Evolutionary conservation across 129 eudicot genomes (phyloP).

Genomic region (Pulicaria dysenterica): DNA sequence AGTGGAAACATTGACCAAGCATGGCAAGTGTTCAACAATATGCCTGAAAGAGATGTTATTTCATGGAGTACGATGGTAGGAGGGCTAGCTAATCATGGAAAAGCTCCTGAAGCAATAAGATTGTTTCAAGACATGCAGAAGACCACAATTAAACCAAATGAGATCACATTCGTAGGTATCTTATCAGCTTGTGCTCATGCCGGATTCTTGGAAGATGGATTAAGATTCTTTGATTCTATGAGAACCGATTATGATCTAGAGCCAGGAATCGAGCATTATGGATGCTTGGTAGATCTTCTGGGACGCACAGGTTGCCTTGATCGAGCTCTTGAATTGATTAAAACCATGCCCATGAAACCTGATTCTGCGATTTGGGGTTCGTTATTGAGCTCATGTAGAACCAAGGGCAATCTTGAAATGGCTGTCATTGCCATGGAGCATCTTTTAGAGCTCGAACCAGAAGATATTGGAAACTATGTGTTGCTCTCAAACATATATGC

Average conservation of each 20-base stretch:
- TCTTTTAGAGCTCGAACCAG: conserved; percentile 14
- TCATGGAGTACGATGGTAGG: conserved; percentile 7
- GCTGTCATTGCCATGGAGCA: conserved; percentile 12
- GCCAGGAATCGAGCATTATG: conserved; percentile 12
- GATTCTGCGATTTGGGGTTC: conserved; percentile 12
- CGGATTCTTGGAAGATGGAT: conserved; percentile 1
- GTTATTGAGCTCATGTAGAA: conserved; percentile 9
- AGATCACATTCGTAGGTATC: conserved; percentile 12
- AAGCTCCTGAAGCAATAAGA: background rate
- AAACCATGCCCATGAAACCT: conserved; percentile 7
- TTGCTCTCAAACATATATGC: conserved; percentile 12
- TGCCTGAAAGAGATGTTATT: conserved; percentile 15
- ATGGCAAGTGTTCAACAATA: conserved; percentile 8
- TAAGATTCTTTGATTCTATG: conserved; percentile 11
- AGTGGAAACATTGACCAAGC: conserved; percentile 6
- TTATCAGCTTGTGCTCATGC: conserved; percentile 5
- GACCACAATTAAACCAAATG: background rate
- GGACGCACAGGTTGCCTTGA: conserved; percentile 8
- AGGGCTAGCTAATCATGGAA: conserved; percentile 7
- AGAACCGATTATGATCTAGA: background rate
- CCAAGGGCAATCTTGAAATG: conserved; percentile 7
- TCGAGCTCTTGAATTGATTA: background rate
- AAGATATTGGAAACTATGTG: conserved; percentile 12
- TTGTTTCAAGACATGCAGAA: conserved; percentile 14
- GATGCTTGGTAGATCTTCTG: conserved; percentile 13